Base-by-base conservation (phyloP, 2,329 filamentous ascomycete species). In the Xylariaceae sp. region DNA sequence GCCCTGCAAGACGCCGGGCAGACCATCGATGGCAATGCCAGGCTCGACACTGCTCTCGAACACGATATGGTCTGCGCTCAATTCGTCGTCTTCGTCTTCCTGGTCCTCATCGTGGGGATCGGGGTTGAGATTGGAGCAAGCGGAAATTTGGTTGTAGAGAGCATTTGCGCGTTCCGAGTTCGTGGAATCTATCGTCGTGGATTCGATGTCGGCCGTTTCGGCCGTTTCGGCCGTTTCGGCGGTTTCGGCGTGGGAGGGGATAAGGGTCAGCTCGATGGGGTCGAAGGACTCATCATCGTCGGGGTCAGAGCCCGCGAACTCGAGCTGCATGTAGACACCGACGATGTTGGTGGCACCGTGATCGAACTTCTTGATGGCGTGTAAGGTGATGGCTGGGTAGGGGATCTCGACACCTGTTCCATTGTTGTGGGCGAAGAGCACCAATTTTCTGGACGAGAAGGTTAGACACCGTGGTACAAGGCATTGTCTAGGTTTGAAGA, bases 81-180 rank as follows among this genome's bases (percentile, higher is more conserved):
- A 54, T 27, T 52, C 72, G 6, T 76, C 68, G 6, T 64, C 75
- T 0, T 77, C 79, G 1, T 80, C 80, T 1, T 78, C 81, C 1
- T 81, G 81, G 0, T 77, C 78, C 3, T 76, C 80, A 10, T 74
- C 71, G n/a, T 74, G 72, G 0, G 83, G 82, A 58, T 90, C 87
- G 0, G 87, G 87, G 62, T 91, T 84, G 12, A 91, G 71, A 61
- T 91, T 86, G 3, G 87, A 87, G 69, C 88, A 91, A 18, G 77
- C 78, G 1, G 86, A 84, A 53, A 91, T 82, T 35, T 88, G 87
- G 15, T 80, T 76, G 69, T 83, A 91, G 31, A 89, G 74, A 46
- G 76, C 72, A 17, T 72, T 69, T 31, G 72, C 69, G 11, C 62
- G 58, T 42, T 65, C 61, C 3, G 48, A 45, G 31, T 66, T 67